Base-by-base conservation (phyloP, 179 eudicot species). In the Beta lomatogona region DNA sequence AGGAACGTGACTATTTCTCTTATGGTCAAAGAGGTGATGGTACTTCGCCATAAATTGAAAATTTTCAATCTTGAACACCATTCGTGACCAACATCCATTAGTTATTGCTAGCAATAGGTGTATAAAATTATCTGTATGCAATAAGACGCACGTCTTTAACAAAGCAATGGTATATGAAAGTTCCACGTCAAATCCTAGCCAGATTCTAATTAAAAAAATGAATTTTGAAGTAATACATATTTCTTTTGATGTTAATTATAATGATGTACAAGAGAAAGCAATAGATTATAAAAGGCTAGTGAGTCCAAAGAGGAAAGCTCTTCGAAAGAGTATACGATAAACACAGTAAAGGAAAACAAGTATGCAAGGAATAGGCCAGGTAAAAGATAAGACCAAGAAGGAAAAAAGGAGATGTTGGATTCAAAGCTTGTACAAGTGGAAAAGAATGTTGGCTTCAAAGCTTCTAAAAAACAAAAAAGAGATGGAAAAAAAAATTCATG, bases 151-250 rank as follows among this genome's bases (percentile, higher is more conserved):
- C n/a, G 57, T 71, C 58, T 12, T 18, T 9, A 73, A 31, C 46
- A 73, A 73, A 55, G 64, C 25, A 73, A 73, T 22, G 69, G 12
- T 63, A 13, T 28, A 65, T 65, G 53, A 11, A 65, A 65, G 69
- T 65, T 65, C 41, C 68, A 64, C 19, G 64, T 59, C 10, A 9
- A 59, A 5, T 64, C 41, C 41, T 65, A 25, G 45, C 41, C 41
- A 36, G 4, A 36, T 36, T 36, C 41, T 36, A 1, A 36, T 36
- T 4, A 36, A 36, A 36, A 36, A 36, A 36, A 36, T 36, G 41
- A 36, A 58, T 0, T 55, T 55, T 15, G 0, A 15, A 55, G 59
- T 5, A 65, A 12, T 11, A 65, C 0, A 36, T 6, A 2, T 41
- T 6, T 16, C 21, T 44, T 69, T 44, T 69, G 52, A 18, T 45